Percentiles rank a stretch among this genome's conserved stretches.
Conservation (phyloP, 441 rosid species). For the Dalechampia spathulata region DNA sequence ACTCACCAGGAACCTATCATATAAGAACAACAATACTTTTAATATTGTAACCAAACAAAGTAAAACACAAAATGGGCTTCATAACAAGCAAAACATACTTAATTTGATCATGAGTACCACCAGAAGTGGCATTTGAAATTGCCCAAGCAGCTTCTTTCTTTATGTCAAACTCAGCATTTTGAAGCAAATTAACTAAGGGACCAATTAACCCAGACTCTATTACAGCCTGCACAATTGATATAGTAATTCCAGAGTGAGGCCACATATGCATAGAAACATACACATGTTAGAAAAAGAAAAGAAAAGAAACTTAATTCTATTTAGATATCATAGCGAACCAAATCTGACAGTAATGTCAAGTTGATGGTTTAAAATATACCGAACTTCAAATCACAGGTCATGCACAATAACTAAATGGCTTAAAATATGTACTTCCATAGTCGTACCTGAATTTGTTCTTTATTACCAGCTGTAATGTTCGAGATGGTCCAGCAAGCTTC, state of each 20-base stretch:
- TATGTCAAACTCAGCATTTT: conserved; percentile 75
- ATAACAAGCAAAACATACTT: conserved; percentile 31
- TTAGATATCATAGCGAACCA: not conserved
- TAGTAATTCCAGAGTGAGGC: not conserved
- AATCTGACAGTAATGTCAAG: not conserved
- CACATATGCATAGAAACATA: not conserved
- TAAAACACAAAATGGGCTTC: not conserved
- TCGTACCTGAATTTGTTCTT: conserved; percentile 68
- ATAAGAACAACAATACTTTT: not conserved
- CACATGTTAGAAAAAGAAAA: not conserved
- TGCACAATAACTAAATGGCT: not conserved
- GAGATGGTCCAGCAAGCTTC: conserved; percentile 90
- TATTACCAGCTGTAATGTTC: conserved; percentile 79
- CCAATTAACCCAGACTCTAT: conserved; percentile 47
- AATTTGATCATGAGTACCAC: conserved; percentile 72
- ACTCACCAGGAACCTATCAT: conserved; percentile 42
- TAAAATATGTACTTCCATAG: not conserved
- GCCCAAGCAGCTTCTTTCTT: conserved; percentile 85
- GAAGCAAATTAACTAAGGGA: conserved; percentile 54
- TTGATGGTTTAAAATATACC: not conserved
- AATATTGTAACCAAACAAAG: not conserved
- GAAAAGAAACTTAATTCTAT: not conserved
- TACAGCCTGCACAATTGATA: conserved; percentile 38
- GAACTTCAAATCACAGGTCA: not conserved
- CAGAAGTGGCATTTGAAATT: conserved; percentile 71